These are phyloP conservation scores for Podila epigama DNA, from an alignment of 192 early-diverging fungal species.

Conservation along the genomic window DNA sequence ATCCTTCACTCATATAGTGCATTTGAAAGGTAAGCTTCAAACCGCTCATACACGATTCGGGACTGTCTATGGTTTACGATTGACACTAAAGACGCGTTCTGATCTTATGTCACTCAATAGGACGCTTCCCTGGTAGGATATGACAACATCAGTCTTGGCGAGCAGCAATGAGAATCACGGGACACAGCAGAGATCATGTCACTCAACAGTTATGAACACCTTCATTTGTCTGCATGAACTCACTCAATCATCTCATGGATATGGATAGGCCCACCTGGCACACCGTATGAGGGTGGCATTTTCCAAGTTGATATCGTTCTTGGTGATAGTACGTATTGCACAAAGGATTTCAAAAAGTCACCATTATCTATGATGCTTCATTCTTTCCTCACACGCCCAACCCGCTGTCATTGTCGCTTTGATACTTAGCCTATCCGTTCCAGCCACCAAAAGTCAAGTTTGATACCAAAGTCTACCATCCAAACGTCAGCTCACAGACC, in stretches of 20 bases:
- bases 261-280: slow-evolving; percentile 34
- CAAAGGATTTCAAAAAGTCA: no score
- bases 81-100: not conserved
- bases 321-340: slow-evolving; percentile 38
- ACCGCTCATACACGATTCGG: not conserved
- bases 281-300: slow-evolving; percentile 42
- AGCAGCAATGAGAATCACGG: not conserved
- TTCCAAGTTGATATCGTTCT: slow-evolving; percentile 42
- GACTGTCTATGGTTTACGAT: not conserved
- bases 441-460: slow-evolving; percentile 63
- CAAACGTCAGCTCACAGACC: slow-evolving; percentile 63
- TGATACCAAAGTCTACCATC: slow-evolving; percentile 59
- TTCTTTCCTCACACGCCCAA: no score
- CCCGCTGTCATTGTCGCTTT: not conserved
- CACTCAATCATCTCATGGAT: not conserved
- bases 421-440: slow-evolving; percentile 51
- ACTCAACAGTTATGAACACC: not conserved
- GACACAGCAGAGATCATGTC: not conserved
- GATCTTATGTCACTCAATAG: not conserved
- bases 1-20: slow-evolving; percentile 10
- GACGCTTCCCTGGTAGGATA: slow-evolving; percentile 33
- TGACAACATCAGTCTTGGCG: not conserved
- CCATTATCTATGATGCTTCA: no score
- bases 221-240: not conserved
- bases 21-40: slow-evolving; percentile 34